Conservation (phyloP, 371 early-diverging fungal genomes). For the Mortierella sp. region DNA sequence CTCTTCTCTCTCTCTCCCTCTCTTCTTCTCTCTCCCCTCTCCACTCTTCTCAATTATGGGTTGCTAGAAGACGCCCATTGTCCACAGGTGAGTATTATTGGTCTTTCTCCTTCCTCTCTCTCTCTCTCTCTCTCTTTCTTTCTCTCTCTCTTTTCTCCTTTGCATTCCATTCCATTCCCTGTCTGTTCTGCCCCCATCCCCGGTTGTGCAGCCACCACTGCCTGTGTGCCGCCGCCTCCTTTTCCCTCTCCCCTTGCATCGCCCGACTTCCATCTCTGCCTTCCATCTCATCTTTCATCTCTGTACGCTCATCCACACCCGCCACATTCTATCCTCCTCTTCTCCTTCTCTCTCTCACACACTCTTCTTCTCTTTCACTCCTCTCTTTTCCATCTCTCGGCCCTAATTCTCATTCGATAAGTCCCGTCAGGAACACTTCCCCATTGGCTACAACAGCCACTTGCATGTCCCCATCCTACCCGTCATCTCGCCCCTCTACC, state of each 20-base stretch:
- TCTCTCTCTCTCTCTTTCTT: conserved; percentile 7
- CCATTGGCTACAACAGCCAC: neutral
- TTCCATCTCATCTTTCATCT: neutral
- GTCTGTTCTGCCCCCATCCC: neutral
- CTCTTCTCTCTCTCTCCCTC: neutral
- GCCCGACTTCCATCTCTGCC: no score
- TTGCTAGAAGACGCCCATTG: neutral
- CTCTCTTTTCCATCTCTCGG: conserved; percentile 7
- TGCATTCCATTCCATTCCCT: neutral
- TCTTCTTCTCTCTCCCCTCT: neutral
- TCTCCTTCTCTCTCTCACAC: neutral
- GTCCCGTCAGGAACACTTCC: neutral
- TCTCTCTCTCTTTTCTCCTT: conserved; percentile 8
- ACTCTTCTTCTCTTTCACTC: neutral
- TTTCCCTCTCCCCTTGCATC: no score
- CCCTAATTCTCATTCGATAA: neutral
- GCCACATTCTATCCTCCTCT: neutral
- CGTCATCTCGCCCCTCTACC: neutral
- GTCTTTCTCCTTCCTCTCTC: conserved; percentile 1
- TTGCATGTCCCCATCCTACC: neutral
- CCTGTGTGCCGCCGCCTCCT: no score
- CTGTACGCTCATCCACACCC: neutral
- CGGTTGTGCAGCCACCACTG: no score
- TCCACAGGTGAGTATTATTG: neutral
- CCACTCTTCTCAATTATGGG: neutral